phyloP scores from a whole-genome alignment of 768 basidiomycete genomes.

The Termitomyces sp. region DNA sequence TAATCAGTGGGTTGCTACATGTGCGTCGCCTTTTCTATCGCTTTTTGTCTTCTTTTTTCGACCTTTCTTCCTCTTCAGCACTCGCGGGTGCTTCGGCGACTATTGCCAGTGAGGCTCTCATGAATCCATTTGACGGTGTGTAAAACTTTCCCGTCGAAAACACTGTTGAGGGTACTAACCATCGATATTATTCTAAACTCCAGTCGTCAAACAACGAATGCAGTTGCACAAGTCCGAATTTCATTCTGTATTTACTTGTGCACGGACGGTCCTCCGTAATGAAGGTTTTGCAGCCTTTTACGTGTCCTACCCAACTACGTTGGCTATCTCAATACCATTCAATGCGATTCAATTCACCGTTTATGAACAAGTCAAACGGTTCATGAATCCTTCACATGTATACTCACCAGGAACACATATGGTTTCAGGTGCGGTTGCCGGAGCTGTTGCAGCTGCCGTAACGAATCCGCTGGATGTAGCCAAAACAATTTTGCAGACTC shows the following conservation, averaged over 20 bases:
- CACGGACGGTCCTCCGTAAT: slow-evolving; percentile 72
- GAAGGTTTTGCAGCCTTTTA: slow-evolving; percentile 94
- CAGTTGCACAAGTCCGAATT: slow-evolving; percentile 93
- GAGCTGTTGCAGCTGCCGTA: slow-evolving; percentile 90
- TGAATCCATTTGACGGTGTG: slow-evolving; percentile 99
- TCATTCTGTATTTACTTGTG: slow-evolving; percentile 82
- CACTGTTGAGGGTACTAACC: background rate
- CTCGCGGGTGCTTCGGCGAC: slow-evolving; percentile 93
- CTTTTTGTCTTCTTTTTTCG: background rate
- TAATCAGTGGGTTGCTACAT: slow-evolving; percentile 84
- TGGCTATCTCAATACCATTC: slow-evolving; percentile 95
- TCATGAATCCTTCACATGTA: slow-evolving; percentile 77
- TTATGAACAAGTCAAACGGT: slow-evolving; percentile 86
- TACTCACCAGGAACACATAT: slow-evolving; percentile 96
- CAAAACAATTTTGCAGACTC: slow-evolving; percentile 94
- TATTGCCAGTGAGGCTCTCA: slow-evolving; percentile 91
- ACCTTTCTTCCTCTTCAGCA: slow-evolving; percentile 38
- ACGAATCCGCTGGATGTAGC: slow-evolving; percentile 97
- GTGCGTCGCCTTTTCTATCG: slow-evolving; percentile 43
- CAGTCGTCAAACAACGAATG: slow-evolving; percentile 99
- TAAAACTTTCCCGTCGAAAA: slow-evolving; percentile 8
- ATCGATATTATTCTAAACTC: background rate
- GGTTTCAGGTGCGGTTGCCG: slow-evolving; percentile 85
- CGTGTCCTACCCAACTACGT: slow-evolving; percentile 96
- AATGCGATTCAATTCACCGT: slow-evolving; percentile 97